Percentiles rank a stretch among this genome's conserved stretches.
These are phyloP conservation scores for Fusarium sp. DNA, from an alignment of 2,329 filamentous ascomycete species.

Conservation along the genomic window DNA sequence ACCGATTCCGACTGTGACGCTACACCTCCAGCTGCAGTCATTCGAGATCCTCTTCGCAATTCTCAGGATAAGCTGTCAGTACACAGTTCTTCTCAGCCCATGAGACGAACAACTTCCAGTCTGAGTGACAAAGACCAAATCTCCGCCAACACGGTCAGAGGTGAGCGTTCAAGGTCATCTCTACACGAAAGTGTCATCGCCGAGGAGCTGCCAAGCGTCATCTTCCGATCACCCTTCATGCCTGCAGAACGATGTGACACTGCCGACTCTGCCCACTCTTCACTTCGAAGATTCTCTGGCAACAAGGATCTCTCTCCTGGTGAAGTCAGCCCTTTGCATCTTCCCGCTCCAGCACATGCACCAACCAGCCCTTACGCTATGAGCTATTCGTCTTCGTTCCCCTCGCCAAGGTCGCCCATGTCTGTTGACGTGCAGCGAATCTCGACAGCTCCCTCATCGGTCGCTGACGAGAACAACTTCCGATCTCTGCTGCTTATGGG, in stretches of 20 bases:
- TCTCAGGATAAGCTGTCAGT: conserved; percentile 38
- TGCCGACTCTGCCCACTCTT: conserved; percentile 57
- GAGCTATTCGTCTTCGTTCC: conserved; percentile 72
- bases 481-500: conserved; percentile 75
- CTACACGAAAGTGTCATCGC: conserved; percentile 64
- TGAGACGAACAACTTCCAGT: conserved; percentile 60
- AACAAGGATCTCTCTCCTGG: conserved; percentile 62
- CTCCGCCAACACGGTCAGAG: conserved; percentile 52
- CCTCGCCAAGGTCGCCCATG: conserved; percentile 76
- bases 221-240: conserved; percentile 54
- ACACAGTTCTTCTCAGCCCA: conserved; percentile 39
- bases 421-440: conserved; percentile 78
- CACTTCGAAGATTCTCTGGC: conserved; percentile 56
- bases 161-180: conserved; percentile 61
- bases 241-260: conserved; percentile 50
- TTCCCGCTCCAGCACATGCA: conserved; percentile 57
- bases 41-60: conserved; percentile 41
- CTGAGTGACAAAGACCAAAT: conserved; percentile 54
- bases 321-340: conserved; percentile 60
- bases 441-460: conserved; percentile 79
- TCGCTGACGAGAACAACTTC: conserved; percentile 76
- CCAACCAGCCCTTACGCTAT: conserved; percentile 74
- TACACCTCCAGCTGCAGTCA: conserved; percentile 48
- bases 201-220: conserved; percentile 58
- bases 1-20: conserved; percentile 59